Base-by-base conservation (phyloP, 352 stramenopile species). In the Globisporangium solare region DNA sequence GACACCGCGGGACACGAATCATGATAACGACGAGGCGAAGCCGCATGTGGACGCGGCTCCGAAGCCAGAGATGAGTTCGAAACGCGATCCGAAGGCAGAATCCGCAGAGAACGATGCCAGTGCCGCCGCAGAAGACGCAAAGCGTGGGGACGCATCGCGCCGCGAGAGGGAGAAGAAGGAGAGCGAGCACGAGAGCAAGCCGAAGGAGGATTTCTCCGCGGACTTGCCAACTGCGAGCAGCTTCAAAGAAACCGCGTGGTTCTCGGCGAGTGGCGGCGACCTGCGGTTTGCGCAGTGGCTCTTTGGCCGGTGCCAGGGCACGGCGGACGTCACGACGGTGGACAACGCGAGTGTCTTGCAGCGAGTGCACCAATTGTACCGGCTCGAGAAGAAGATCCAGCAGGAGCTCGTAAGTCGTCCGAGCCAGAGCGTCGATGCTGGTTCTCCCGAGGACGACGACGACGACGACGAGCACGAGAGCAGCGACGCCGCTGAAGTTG, bases 271-370 rank as follows among this genome's bases (percentile, higher is more conserved):
- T 45, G 50, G 70, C 0, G 64, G 76, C 0, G 70, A 88, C 17
- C 39, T 90, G 46, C 47, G 50, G 40, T 80, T 81, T 51, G 67
- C 64, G 15, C 71, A 90, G 55, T 87, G 74, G 77, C 61, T 90
- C 14, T 69, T 90, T 31, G 70, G 66, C 4, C 80, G 78, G 40
- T 83, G 73, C 51, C 73, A 70, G 24, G 67, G 72, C 17, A 60
- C 75, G 12, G 70, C 61, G 5, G 76, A 90, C 51, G 37, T 52
- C 42, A 45, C 17, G 0, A 74, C 74, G 39, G 60, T 79, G 10
- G 56, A 64, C 15, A 70, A 63, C 14, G 56, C 64, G 12, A 56
- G 45, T 7, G 50, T 61, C 14, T 58, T 67, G 12, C 46, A 58
- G n/a, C 73, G 78, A 31, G 58, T 85, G 13, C 68, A 75, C 43